Conservation (phyloP, 495 filamentous ascomycete genomes). For the Jackrogersella minutella region DNA sequence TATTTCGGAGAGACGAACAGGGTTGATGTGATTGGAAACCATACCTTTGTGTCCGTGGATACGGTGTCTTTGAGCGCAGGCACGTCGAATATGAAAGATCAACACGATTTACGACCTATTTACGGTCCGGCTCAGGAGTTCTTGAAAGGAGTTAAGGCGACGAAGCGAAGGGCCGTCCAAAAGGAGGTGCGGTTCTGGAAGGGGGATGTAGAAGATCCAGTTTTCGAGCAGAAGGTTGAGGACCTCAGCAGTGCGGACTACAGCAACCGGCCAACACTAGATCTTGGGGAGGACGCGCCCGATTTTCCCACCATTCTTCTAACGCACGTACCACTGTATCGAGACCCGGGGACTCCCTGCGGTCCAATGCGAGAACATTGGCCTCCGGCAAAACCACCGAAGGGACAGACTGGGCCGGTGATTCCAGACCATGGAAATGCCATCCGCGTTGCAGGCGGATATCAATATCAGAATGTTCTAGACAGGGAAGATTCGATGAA, state of each 20-base stretch:
- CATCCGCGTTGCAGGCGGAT: constrained; percentile 76
- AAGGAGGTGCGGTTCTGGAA: constrained; percentile 62
- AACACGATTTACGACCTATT: constrained; percentile 63
- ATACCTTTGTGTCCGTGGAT: constrained; percentile 93
- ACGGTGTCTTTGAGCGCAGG: constrained; percentile 82
- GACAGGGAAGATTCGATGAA: constrained; percentile 73
- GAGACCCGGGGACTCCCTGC: constrained; percentile 81
- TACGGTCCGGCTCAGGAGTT: constrained; percentile 82
- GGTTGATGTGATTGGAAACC: constrained; percentile 90
- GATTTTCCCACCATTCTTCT: constrained; percentile 86
- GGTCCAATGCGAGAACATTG: constrained; percentile 86
- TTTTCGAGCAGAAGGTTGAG: constrained; percentile 62
- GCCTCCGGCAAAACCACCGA: constrained; percentile 71
- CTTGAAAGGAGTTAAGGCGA: constrained; percentile 65
- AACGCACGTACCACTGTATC: constrained; percentile 90
- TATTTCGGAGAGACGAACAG: constrained; percentile 91
- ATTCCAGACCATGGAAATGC: constrained; percentile 79
- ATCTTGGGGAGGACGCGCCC: constrained; percentile 48
- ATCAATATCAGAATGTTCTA: constrained; percentile 98
- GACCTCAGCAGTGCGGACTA: constrained; percentile 55
- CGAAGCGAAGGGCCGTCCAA: constrained; percentile 61
- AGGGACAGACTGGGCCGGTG: constrained; percentile 60
- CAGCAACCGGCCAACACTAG: constrained; percentile 49
- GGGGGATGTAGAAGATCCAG: constrained; percentile 56
- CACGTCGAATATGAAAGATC: constrained; percentile 50